These are phyloP conservation scores for Diaporthe vaccinii DNA, from an alignment of 2,329 filamentous ascomycete species.

Conservation along the genomic window DNA sequence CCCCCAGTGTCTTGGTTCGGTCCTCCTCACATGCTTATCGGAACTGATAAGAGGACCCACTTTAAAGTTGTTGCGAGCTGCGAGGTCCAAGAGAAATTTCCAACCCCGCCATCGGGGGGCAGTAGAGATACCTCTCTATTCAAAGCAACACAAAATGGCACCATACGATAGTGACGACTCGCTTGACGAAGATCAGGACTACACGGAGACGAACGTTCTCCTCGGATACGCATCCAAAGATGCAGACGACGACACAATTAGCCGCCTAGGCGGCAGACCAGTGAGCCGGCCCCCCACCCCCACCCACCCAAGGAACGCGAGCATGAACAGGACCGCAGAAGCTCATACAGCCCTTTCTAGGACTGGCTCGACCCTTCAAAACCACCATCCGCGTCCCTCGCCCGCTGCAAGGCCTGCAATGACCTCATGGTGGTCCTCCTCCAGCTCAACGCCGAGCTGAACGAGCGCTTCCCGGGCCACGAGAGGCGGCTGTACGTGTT, in stretches of 20 bases:
- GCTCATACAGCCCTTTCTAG: constrained; percentile 59
- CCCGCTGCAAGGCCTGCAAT: constrained; percentile 90
- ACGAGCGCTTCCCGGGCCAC: constrained; percentile 86
- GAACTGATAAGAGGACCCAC: constrained; percentile 37
- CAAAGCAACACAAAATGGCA: constrained; percentile 65
- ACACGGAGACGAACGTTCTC: constrained; percentile 86
- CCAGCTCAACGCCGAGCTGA: constrained; percentile 91
- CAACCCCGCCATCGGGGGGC: constrained; percentile 30
- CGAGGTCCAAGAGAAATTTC: constrained; percentile 33
- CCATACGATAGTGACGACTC: constrained; percentile 91
- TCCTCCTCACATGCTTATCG: constrained; percentile 36
- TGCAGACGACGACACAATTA: constrained; percentile 83
- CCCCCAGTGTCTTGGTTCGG: not conserved
- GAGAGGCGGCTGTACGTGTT: constrained; percentile 91
- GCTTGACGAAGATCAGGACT: constrained; percentile 75
- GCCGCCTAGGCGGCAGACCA: constrained; percentile 87
- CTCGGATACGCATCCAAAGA: constrained; percentile 91
- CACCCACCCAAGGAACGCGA: too few relatives aligned
- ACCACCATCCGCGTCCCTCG: constrained; percentile 81
- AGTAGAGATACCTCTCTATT: constrained; percentile 35
- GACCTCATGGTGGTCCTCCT: constrained; percentile 86
- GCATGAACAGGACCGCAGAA: not conserved
- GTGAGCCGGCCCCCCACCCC: constrained; percentile 67
- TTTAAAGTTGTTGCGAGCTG: constrained; percentile 38
- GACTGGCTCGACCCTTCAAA: constrained; percentile 84